Evolutionary conservation across 2,329 filamentous ascomycete genomes (phyloP), one percentile per base, ranked within the genome.

Genomic region (Sarocladium kiliense): DNA sequence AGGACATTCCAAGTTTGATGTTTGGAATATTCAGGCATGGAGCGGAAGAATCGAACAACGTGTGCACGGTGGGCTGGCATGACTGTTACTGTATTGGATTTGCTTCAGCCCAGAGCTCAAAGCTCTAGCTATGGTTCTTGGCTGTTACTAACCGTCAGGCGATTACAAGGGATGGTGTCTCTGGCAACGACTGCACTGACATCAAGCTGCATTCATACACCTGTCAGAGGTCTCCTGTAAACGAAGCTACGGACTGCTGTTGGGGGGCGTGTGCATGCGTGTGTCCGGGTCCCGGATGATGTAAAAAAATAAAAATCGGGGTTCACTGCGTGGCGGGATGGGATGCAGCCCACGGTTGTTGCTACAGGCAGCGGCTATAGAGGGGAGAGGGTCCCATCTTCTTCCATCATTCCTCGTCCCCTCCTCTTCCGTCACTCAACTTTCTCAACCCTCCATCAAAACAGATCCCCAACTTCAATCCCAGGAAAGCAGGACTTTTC

Each of bases 361-460:
- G 23, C 18, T 7, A 18, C n/a, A 5, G 39, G n/a, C 19, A 18
- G 39, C 44, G 44, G 44, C 44, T 47, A 47, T 51, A 51, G 30
- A 36, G 47, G 26, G 47, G 27, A 36, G 47, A 36, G 30, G 26
- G 27, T 34, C 27, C 27, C 23, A 21, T 18, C 41, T 25, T 45
- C 44, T 23, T 49, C 25, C 44, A 21, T 44, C 44, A 55, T 58
- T 58, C 37, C 59, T 59, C 59, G 57, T 61, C 58, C 58, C 60
- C 50, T 61, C 50, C 56, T 58, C 37, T 55, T 47, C 50, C 56
- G 42, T 55, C 49, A 56, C 55, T 49, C 21, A 54, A 57, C 32
- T 57, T 49, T n/a, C 32, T 49, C 30, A 16, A 4, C 53, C 23
- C 27, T 39, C 34, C 19, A 44, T 37, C 27, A 36, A 27, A 37